A percentile compares a stretch with the other conserved stretches of the same genome.
Evolutionary conservation across 2,329 filamentous ascomycete species (phyloP).

Genomic region (Aaosphaeria arxii): DNA sequence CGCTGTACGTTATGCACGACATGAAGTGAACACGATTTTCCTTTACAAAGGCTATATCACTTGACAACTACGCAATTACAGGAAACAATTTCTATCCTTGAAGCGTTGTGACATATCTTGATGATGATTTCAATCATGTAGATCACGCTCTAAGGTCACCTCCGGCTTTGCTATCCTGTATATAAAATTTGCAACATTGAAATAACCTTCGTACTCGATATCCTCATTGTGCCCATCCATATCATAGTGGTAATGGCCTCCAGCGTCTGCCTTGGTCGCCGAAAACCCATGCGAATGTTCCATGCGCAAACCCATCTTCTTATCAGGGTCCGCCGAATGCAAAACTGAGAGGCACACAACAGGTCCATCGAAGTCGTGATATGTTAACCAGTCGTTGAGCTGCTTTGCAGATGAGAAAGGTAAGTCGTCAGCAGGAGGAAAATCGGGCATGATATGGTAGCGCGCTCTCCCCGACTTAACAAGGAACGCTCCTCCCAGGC

Average conservation of each 20-base stretch:
- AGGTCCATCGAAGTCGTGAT: slow-evolving; percentile 11
- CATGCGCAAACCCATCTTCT: slow-evolving; percentile 39
- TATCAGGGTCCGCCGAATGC: slow-evolving; percentile 36
- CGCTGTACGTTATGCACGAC: too few relatives aligned
- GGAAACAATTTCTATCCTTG: too few relatives aligned
- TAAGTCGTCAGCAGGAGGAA: slow-evolving; percentile 8
- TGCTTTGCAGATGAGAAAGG: slow-evolving; percentile 3
- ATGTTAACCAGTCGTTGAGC: slow-evolving; percentile 9
- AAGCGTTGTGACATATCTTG: too few relatives aligned
- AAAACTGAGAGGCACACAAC: slow-evolving; percentile 13
- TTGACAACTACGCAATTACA: too few relatives aligned
- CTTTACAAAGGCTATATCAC: too few relatives aligned
- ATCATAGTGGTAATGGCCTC: slow-evolving; percentile 44
- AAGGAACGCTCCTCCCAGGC: slow-evolving; percentile 11
- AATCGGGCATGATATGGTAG: slow-evolving; percentile 15
- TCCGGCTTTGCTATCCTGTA: slow-evolving; percentile 38
- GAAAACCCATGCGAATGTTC: slow-evolving; percentile 51
- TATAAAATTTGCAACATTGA: slow-evolving; percentile 42
- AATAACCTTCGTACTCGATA: slow-evolving; percentile 48
- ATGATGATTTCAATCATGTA: neutral
- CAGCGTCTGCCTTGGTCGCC: slow-evolving; percentile 21
- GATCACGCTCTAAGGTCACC: neutral
- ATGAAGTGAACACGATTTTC: too few relatives aligned
- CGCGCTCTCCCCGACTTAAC: slow-evolving; percentile 9
- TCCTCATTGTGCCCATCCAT: slow-evolving; percentile 31